A percentile compares a stretch with the other conserved stretches of the same genome.
phyloP scores from a whole-genome alignment of 2,329 filamentous ascomycete genomes.

The Endoconidiophora laricicola region DNA sequence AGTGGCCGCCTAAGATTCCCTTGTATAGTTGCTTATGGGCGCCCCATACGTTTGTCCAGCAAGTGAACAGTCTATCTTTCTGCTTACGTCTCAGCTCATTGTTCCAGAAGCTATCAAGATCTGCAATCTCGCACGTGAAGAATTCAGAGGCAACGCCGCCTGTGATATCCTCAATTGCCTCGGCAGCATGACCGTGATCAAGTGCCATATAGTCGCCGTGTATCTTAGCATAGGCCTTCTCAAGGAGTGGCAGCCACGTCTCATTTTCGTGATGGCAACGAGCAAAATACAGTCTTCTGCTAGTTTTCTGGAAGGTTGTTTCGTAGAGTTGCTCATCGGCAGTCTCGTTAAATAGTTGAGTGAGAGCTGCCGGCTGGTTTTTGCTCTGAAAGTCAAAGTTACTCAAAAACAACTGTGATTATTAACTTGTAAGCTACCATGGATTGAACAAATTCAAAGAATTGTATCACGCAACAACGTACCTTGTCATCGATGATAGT shows the following conservation, averaged over 20 bases:
- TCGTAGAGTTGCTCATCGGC: no score
- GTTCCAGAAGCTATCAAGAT: constrained; percentile 51
- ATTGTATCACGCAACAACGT: constrained; percentile 57
- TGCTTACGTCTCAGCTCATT: constrained; percentile 66
- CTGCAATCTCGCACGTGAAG: constrained; percentile 49
- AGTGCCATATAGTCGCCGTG: constrained; percentile 66
- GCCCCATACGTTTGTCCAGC: constrained; percentile 28
- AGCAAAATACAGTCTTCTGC: constrained; percentile 61
- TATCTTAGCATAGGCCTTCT: constrained; percentile 74
- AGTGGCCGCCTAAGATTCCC: constrained; percentile 41
- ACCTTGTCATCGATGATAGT: constrained; percentile 79
- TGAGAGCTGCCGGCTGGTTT: constrained; percentile 24
- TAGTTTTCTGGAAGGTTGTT: constrained; percentile 56
- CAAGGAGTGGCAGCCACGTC: constrained; percentile 65
- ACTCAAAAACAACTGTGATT: no score
- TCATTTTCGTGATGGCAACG: constrained; percentile 61
- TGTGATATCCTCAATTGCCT: constrained; percentile 39
- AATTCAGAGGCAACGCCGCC: constrained; percentile 53
- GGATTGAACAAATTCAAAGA: constrained; percentile 55
- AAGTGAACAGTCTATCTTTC: constrained; percentile 55
- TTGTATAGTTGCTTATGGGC: constrained; percentile 24
- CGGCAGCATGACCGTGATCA: constrained; percentile 52
- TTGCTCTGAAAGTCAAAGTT: no score
- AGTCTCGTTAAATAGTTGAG: no score
- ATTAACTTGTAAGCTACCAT: constrained; percentile 41